A percentile compares a stretch with the other conserved stretches of the same genome.
Evolutionary conservation across 495 filamentous ascomycete species (phyloP).

Genomic region (Hyaloscypha hepaticicola): DNA sequence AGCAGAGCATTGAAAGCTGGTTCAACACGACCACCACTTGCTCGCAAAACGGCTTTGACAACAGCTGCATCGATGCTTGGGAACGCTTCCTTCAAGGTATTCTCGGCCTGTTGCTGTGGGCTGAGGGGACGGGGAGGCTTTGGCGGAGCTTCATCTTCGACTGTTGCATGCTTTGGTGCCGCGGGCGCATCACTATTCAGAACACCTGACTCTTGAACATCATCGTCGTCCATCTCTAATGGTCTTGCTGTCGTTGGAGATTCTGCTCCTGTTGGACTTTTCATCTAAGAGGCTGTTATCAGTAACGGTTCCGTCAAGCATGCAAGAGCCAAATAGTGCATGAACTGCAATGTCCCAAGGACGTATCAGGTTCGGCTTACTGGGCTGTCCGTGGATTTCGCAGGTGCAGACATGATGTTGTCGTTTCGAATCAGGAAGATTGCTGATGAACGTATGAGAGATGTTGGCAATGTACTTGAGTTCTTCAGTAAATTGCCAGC

Average conservation of each 20-base stretch:
- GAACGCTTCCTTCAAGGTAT: constrained; percentile 91
- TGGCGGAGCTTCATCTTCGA: constrained; percentile 60
- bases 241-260: constrained; percentile 82
- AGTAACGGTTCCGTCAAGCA: neutral
- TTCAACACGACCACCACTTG: constrained; percentile 85
- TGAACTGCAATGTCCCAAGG: constrained; percentile 23
- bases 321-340: constrained; percentile 16
- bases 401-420: constrained; percentile 23
- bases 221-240: constrained; percentile 85
- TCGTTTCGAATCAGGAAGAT: constrained; percentile 9
- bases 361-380: constrained; percentile 30
- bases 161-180: constrained; percentile 35
- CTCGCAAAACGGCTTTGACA: constrained; percentile 82
- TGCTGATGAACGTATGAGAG: neutral
- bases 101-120: constrained; percentile 78
- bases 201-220: constrained; percentile 59
- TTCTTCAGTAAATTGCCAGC: neutral
- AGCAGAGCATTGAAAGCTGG: constrained; percentile 95
- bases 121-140: constrained; percentile 87
- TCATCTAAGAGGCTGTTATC: constrained; percentile 13
- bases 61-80: constrained; percentile 78
- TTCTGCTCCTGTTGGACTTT: constrained; percentile 39
- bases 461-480: neutral
- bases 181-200: constrained; percentile 40
- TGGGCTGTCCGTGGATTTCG: constrained; percentile 28